These are phyloP conservation scores for Platanthera zijinensis DNA, from an alignment of 106 monocot genomes.

Conservation along the genomic window DNA sequence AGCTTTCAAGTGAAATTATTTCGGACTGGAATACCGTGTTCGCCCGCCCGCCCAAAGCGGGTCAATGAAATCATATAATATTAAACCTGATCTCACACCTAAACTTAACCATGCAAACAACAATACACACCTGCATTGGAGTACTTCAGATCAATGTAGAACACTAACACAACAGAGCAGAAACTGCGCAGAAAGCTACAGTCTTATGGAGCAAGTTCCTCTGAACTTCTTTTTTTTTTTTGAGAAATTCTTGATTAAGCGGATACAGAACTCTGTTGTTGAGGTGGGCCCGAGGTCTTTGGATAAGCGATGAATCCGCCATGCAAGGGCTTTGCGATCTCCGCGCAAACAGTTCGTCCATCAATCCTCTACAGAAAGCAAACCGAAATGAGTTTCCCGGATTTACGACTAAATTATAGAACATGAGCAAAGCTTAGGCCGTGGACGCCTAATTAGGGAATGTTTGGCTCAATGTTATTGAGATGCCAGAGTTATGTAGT, in stretches of 20 bases:
- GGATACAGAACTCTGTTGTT: neutral
- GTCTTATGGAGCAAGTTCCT: neutral
- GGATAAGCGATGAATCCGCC: conserved; percentile 28
- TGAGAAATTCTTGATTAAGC: neutral
- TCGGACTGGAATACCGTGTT: no score
- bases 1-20: no score
- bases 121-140: neutral
- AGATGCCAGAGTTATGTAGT: no score
- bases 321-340: conserved; percentile 32
- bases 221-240: no score
- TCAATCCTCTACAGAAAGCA: conserved; percentile 24
- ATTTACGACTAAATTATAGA: neutral
- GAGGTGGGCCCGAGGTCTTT: conserved; percentile 34
- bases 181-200: neutral
- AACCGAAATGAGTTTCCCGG: neutral
- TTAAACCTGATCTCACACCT: neutral
- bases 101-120: neutral
- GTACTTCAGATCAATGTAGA: neutral
- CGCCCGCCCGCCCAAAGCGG: no score
- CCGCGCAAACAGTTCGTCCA: conserved; percentile 39
- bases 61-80: no score
- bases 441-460: neutral
- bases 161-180: neutral
- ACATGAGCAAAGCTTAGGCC: neutral
- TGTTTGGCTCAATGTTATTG: neutral